Percentiles rank a stretch among this genome's conserved stretches.
Conservation (phyloP, 768 basidiomycete genomes). For the Boletus huronensis region DNA sequence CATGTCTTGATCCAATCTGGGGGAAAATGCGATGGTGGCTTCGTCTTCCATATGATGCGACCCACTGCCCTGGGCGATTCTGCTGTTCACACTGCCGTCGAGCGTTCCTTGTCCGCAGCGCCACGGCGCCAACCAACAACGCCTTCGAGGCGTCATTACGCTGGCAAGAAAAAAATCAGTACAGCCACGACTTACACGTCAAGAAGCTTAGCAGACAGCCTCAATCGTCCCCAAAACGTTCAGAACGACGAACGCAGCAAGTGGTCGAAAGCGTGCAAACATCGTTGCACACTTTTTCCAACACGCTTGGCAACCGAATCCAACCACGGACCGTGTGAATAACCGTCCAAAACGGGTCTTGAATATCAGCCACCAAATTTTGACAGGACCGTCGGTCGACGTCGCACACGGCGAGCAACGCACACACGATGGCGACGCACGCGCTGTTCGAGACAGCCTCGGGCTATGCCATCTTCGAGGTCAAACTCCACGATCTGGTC, state of each 20-base stretch:
- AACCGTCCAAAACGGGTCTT: not conserved
- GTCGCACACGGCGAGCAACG: conserved; percentile 33
- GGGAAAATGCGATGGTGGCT: not conserved
- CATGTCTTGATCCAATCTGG: not conserved
- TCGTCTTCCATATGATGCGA: conserved; percentile 2
- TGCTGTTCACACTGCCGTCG: conserved; percentile 3
- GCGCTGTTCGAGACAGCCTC: conserved; percentile 91
- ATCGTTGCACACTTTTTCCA: not conserved
- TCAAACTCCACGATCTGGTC: conserved; percentile 83
- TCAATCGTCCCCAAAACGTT: not conserved
- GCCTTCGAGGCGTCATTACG: too few species aligned
- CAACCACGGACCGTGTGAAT: conserved; percentile 4
- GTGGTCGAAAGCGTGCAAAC: not conserved
- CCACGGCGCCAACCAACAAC: not conserved
- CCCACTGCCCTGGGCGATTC: not conserved
- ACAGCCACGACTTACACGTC: not conserved
- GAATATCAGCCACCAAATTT: conserved; percentile 20
- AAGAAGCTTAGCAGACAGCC: not conserved
- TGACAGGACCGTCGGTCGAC: conserved; percentile 23
- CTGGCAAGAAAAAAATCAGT: not conserved
- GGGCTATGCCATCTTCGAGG: conserved; percentile 90
- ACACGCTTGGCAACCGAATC: not conserved
- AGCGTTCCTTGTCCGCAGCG: not conserved
- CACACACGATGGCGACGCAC: conserved; percentile 63
- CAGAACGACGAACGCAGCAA: not conserved